Base-by-base conservation (phyloP, 2,329 filamentous ascomycete genomes). In the Fusarium scirpi region DNA sequence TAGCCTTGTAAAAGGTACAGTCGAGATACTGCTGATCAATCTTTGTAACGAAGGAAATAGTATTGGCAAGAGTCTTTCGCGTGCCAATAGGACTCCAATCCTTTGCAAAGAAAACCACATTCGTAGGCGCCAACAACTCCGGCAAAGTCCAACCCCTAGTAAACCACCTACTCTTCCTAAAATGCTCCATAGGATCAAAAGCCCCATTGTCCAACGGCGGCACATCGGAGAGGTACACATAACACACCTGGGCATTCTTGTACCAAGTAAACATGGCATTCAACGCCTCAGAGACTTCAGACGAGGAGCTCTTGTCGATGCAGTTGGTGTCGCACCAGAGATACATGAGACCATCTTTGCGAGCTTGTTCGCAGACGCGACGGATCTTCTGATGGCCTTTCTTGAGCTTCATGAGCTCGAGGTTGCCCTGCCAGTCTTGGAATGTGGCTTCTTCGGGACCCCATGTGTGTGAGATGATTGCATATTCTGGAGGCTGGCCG, bases 391-490 rank as follows among this genome's bases (percentile, higher is more conserved):
- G 64, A 3, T 67, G 63, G 0, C 64, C 64, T 9, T 67, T 67
- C 12, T 48, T 67, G 34, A 62, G 64, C 46, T 67, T 44, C 56
- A 67, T 66, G 22, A 66, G 41, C 48, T 66, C 63, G 9, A 67
- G 56, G 20, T 67, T 67, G 8, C 68, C 51, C 12, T 52, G 55
- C 62, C 74, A 60, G 58, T 74, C 66, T 24, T 72, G 70, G 44
- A 71, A 69, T 7, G 67, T 72, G 32, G 77, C 73, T 49, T 79
- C 77, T 6, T 77, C 76, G 4, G 66, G 40, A 12, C 65, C 72
- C 72, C 76, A 78, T n/a, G 76, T 77, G 63, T 79, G 78, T 16
- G 78, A 79, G 12, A 79, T 61, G 44, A 79, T 77, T 47, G 75
- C 77, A 57, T 79, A 79, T 46, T 65, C 58, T 6, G 77, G 77